Evolutionary conservation across 2,329 filamentous ascomycete genomes (phyloP), one percentile per base, ranked within the genome.

Genomic region (Aspergillus persii): DNA sequence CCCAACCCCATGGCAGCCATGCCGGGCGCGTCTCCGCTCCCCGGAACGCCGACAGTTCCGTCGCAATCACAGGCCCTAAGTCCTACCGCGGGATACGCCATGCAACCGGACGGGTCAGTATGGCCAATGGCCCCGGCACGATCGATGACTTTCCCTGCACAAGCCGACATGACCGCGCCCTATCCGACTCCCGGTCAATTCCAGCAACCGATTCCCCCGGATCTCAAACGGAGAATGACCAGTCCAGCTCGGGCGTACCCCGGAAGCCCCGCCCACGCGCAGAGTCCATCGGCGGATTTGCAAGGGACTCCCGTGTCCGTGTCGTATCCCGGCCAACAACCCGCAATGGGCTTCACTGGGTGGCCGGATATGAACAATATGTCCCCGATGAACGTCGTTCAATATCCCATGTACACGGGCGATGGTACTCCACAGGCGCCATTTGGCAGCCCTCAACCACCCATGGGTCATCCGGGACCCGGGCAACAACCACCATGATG

Each of bases 211-310:
- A 64, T 73, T 48, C 63, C 68, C 1, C 66, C 70, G 2, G 72
- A 76, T 53, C 62, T 74, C 39, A 76, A 76, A 58, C 68, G 73
- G 30, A 68, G 73, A 52, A 75, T 76, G 69, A 76, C 73, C 3
- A 74, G 71, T 39, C 73, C 73, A 4, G 68, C 66, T 8, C 71
- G 76, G 33, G 56, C 64, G 4, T 63, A 70, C 29, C 67, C 65
- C 23, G 56, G 58, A 8, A 61, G 26, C 51, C 60, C 57, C n/a
- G 61, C 63, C 54, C 68, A 63, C 53, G 63, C 64, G 36, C 72
- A 71, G 12, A 68, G 64, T 52, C 63, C 70, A 15, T 39, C 62
- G 54, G 23, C 68, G 1, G 70, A 72, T 18, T 66, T 74, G 56
- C 69, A 70, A 41, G 59, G 60, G 4, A 62, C 66, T 5, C 62